A percentile compares a stretch with the other conserved stretches of the same genome.
Conservation (phyloP, 495 filamentous ascomycete species). For the Aspergillus sclerotioniger region DNA sequence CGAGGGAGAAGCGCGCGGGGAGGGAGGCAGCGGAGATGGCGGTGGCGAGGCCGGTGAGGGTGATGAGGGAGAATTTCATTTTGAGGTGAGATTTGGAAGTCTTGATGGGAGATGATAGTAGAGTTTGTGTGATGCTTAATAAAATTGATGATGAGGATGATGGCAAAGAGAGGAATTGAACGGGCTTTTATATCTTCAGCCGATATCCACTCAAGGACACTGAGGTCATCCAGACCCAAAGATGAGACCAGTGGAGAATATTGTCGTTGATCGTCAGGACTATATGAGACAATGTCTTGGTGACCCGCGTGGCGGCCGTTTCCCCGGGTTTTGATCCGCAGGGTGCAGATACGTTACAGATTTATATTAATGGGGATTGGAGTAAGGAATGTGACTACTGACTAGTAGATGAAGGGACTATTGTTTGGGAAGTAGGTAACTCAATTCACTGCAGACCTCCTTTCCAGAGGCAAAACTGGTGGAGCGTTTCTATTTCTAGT, state of each 20-base stretch:
- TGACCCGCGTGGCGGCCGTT: neutral
- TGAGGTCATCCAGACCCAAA: too few relatives aligned
- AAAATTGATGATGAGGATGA: neutral
- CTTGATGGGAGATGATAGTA: neutral
- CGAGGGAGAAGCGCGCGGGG: constrained; percentile 33
- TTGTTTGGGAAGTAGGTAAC: neutral
- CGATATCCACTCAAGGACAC: too few relatives aligned
- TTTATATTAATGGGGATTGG: neutral
- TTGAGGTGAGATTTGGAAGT: constrained; percentile 3
- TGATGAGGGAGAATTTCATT: constrained; percentile 36
- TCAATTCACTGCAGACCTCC: neutral
- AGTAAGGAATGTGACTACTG: neutral
- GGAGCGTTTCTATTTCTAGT: neutral
- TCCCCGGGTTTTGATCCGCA: neutral
- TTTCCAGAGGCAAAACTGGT: neutral
- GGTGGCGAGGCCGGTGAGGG: constrained; percentile 26
- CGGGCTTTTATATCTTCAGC: neutral
- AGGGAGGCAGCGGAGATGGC: constrained; percentile 28
- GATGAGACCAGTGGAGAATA: neutral
- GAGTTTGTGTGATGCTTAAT: too few relatives aligned
- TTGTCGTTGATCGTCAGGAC: neutral
- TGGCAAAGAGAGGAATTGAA: neutral
- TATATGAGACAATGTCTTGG: constrained; percentile 1
- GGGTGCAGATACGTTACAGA: neutral
- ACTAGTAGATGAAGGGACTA: too few relatives aligned